Base-by-base conservation (phyloP, 257 asterid genomes). In the Nicotiana attenuata region DNA sequence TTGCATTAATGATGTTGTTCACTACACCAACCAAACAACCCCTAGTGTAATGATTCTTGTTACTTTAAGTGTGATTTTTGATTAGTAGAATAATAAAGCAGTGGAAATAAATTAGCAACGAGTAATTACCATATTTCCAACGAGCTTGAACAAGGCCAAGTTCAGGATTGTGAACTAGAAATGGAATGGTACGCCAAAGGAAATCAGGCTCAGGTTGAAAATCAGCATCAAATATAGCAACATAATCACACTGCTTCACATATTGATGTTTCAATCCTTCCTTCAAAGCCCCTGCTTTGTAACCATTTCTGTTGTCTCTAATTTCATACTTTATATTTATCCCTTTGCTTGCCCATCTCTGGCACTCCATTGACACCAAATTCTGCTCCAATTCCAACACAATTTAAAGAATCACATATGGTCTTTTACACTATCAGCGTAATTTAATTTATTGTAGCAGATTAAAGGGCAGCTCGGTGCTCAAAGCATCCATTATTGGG, bases 161-260 rank as follows among this genome's bases (percentile, higher is more conserved):
- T 77, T 91, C 87, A 0, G 89, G 86, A 77, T 92, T 92, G 82
- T 92, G 90, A 0, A 90, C 77, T 8, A 92, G 89, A 79, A 83
- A 90, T 0, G 97, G 97, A 55, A 90, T 83, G 57, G 95, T 55
- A 33, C 84, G 86, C 38, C 56, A 68, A 3, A 92, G 89, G 78
- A 92, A 92, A 81, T 91, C 93, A 0, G 95, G 88, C 17, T 91
- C 97, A 0, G 97, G 95, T 33, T 82, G 90, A 76, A 92, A 92
- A 87, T 92, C 97, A 15, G 97, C 95, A 80, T 92, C 97, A 20
- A 92, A 91, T 29, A 92, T 91, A 29, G 91, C 97, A 3, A 90
- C 97, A 71, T 80, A 92, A 24, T 92, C 92, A 22, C 97, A 92
- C 0, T 83, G 83, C 69, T 89, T 83, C 0, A 66, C 93, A 77